Base-by-base conservation (phyloP, 805 yeast genomes). In the Yarrowia bubula region DNA sequence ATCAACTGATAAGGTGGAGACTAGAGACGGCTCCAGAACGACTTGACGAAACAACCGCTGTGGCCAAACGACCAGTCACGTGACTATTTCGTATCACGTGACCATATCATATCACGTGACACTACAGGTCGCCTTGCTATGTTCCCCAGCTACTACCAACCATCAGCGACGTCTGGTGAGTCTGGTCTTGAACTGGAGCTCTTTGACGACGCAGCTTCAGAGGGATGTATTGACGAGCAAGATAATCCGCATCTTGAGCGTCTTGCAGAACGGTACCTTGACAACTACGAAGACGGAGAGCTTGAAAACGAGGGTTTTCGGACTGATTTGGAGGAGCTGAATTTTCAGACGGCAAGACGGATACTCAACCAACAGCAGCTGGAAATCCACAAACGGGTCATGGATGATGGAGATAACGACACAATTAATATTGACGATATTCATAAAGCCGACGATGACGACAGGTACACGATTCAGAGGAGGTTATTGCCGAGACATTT, bases 401-500 rank as follows among this genome's bases (percentile, higher is more conserved):
- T 64, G 10, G 63, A 37, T 10, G 70, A 68, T 15, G 65, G 67
- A n/a, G 71, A 70, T 32, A 65, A 64, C 15, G 67, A 66, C 8
- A 69, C 68, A 10, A 22, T 64, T 15, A 67, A 66, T 14, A 47
- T 66, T 9, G 46, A 61, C 15, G 68, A 68, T 32, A 55, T 46
- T 15, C 51, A 38, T 11, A 63, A 32, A 6, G 67, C 31, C 8
- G 70, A 66, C 5, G 68, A 66, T 6, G 55, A 39, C 22, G 31
- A 47, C 10, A 51, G 66, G 18, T 67, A 66, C n/a, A 44, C 51
- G 42, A 65, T 69, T 6, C 89, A 85, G 67, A 76, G 92, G 65
- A 84, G 84, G 67, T 76, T 89, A 48, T 81, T 81, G 64, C 84
- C 85, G 33, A 76, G 91, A 22, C 93, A 89, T 73, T 75, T 89